phyloP scores from a whole-genome alignment of 1,139 yeast genomes.

The Blastobotrys aristatus region DNA sequence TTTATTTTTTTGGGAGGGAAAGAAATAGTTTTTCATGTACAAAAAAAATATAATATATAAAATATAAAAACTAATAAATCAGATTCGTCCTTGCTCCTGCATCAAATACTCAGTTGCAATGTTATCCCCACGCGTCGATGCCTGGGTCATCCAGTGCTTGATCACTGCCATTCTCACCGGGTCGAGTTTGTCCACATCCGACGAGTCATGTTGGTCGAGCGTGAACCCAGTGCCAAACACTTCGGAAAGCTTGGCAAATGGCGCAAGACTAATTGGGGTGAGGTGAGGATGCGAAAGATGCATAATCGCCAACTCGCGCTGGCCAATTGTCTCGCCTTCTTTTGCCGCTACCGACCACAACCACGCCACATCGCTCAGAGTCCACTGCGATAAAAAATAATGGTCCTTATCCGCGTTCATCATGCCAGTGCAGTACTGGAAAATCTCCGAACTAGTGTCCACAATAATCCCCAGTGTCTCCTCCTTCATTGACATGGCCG shows the following conservation, averaged over 20 bases:
- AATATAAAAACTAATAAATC: not conserved
- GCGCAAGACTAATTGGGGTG: slow-evolving; percentile 26
- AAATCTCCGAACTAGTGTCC: slow-evolving; percentile 33
- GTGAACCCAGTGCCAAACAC: slow-evolving; percentile 16
- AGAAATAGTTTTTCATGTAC: too few species aligned
- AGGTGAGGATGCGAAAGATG: slow-evolving; percentile 32
- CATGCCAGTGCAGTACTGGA: slow-evolving; percentile 32
- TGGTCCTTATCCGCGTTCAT: slow-evolving; percentile 13
- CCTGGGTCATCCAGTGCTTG: slow-evolving; percentile 33
- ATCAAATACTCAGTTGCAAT: slow-evolving; percentile 31
- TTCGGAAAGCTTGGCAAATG: slow-evolving; percentile 26
- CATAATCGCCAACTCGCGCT: slow-evolving; percentile 33
- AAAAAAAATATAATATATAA: not conserved
- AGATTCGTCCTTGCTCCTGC: slow-evolving; percentile 19
- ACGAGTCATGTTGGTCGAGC: slow-evolving; percentile 8
- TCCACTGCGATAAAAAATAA: slow-evolving; percentile 24
- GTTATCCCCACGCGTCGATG: slow-evolving; percentile 31
- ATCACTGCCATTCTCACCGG: slow-evolving; percentile 32
- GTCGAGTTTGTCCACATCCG: slow-evolving; percentile 30
- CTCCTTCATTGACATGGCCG: slow-evolving; percentile 34
- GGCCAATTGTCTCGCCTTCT: slow-evolving; percentile 31
- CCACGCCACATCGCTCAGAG: slow-evolving; percentile 29
- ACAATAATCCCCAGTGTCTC: slow-evolving; percentile 31
- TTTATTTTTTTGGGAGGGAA: too few species aligned
- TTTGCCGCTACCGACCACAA: slow-evolving; percentile 32